Percentiles rank a stretch among this genome's conserved stretches.
These are phyloP conservation scores for Myxozyma vanderwaltii DNA, from an alignment of 805 yeast species.

Conservation along the genomic window DNA sequence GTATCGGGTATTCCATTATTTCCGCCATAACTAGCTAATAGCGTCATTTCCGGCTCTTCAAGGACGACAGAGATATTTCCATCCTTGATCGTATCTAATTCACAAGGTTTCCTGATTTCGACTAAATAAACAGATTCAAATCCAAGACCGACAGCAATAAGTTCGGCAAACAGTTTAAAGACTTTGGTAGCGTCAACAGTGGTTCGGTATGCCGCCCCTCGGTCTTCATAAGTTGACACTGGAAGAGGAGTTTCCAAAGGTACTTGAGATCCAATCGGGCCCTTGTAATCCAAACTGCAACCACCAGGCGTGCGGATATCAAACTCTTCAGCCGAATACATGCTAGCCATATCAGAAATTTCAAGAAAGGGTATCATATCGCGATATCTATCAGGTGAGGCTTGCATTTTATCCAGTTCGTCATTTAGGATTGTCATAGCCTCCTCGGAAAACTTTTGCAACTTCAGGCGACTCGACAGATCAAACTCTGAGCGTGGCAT, in stretches of 20 bases:
- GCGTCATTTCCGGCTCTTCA: neutral
- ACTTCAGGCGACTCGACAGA: neutral
- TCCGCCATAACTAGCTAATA: neutral
- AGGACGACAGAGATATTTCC: neutral
- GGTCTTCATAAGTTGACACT: neutral
- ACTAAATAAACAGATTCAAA: conserved; percentile 11
- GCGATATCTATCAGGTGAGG: neutral
- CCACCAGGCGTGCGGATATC: neutral
- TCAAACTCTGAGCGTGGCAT: conserved; percentile 16
- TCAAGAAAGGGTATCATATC: neutral
- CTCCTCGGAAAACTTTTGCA: conserved; percentile 18
- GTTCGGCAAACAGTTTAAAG: conserved; percentile 10
- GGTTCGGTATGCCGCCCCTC: neutral
- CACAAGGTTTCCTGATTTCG: neutral
- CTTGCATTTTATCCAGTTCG: neutral
- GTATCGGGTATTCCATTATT: neutral
- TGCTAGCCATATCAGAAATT: neutral
- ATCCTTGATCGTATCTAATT: neutral
- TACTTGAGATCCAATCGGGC: neutral
- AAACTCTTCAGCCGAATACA: conserved; percentile 20
- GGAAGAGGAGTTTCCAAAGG: neutral
- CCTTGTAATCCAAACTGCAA: neutral
- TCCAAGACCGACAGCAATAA: conserved; percentile 5
- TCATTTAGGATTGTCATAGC: conserved; percentile 1
- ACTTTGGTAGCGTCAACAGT: neutral